Evolutionary conservation across 805 yeast genomes (phyloP).

Genomic region (Debaryomyces maramus): DNA sequence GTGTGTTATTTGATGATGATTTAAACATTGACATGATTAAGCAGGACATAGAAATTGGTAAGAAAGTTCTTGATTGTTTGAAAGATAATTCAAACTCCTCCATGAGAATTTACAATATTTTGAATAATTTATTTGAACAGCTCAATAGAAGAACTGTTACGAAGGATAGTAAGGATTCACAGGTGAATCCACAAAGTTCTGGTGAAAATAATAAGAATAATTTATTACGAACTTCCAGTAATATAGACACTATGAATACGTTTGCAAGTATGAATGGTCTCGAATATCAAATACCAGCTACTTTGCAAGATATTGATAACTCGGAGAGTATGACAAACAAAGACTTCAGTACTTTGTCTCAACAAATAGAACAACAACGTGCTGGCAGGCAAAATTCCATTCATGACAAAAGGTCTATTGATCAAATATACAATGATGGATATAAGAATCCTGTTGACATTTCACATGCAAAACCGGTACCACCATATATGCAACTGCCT

Average conservation of each 20-base stretch:
- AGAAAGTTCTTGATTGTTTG: conserved; percentile 65
- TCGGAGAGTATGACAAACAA: not conserved
- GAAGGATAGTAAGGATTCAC: conserved; percentile 6
- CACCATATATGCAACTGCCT: not conserved
- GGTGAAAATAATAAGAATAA: not conserved
- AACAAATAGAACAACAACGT: not conserved
- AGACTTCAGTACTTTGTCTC: not conserved
- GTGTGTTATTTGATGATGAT: conserved; percentile 46
- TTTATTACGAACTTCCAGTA: conserved; percentile 9
- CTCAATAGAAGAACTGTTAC: conserved; percentile 70
- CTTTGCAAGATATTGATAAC: not conserved
- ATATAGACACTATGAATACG: conserved; percentile 8
- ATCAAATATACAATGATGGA: not conserved
- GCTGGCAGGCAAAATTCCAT: not conserved
- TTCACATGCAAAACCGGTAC: not conserved
- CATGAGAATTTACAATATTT: conserved; percentile 71
- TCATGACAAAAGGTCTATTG: not conserved
- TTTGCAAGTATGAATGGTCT: conserved; percentile 31
- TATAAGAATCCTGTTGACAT: not conserved
- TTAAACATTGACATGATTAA: conserved; percentile 58
- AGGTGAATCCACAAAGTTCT: not conserved
- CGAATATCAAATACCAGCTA: conserved; percentile 1
- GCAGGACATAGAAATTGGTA: conserved; percentile 80
- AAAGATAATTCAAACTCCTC: conserved; percentile 80
- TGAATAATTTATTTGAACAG: conserved; percentile 78